Conservation (phyloP, 192 early-diverging fungal species). For the Gaertneriomyces semiglobifer region DNA sequence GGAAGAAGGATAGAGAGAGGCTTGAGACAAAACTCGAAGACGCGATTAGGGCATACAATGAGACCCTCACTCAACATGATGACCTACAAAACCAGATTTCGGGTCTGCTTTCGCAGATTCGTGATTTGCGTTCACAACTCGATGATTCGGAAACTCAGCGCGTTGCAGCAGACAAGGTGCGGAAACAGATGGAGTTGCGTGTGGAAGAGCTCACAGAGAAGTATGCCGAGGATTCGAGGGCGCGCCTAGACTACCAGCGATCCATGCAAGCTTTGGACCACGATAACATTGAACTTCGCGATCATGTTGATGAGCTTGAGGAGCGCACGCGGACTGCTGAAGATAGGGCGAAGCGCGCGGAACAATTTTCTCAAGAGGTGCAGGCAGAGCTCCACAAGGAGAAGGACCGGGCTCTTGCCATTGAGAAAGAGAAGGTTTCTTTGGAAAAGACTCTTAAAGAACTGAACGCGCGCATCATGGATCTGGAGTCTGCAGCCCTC, state of each 20-base stretch:
- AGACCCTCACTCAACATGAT: conserved; percentile 56
- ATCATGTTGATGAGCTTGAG: conserved; percentile 71
- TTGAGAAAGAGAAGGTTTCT: conserved; percentile 55
- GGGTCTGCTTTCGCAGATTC: conserved; percentile 46
- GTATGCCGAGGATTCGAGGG: conserved; percentile 64
- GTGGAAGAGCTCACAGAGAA: conserved; percentile 72
- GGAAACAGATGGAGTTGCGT: conserved; percentile 68
- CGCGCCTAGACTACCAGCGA: conserved; percentile 66
- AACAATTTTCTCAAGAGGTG: conserved; percentile 61
- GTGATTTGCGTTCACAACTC: conserved; percentile 54
- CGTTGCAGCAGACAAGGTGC: conserved; percentile 62
- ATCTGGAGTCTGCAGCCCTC: conserved; percentile 67
- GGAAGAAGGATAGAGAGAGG: conserved; percentile 78
- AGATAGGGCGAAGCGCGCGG: conserved; percentile 66
- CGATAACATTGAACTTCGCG: conserved; percentile 69
- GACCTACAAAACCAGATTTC: conserved; percentile 62
- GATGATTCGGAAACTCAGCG: conserved; percentile 71
- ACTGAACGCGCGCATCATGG: conserved; percentile 68
- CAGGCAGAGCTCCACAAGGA: conserved; percentile 76
- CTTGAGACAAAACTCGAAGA: conserved; percentile 71
- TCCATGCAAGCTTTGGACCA: conserved; percentile 67
- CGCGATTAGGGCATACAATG: conserved; percentile 61
- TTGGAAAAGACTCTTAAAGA: conserved; percentile 86
- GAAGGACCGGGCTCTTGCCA: conserved; percentile 47
- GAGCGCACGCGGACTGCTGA: conserved; percentile 58